A percentile compares a stretch with the other conserved stretches of the same genome.
Conservation (phyloP, 306 rosid species). For the Hippophae rhamnoides region DNA sequence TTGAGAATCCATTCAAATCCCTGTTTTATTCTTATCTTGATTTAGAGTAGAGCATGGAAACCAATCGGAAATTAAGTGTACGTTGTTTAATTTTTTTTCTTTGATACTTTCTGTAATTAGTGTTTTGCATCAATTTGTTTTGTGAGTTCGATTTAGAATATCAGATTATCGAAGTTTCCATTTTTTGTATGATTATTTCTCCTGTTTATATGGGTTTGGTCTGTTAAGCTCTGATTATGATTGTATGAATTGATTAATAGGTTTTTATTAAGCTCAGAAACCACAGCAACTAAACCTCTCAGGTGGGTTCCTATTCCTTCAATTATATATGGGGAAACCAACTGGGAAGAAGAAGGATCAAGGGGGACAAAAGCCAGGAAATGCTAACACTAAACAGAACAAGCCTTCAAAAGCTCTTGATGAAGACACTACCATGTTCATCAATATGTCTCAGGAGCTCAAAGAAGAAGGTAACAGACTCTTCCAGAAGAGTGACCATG, state of each 20-base stretch:
- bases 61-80: too few species aligned
- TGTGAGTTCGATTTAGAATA: too few species aligned
- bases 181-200: not conserved
- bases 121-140: too few species aligned
- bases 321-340: conserved; percentile 63
- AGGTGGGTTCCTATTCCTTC: conserved; percentile 1
- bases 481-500: conserved; percentile 57
- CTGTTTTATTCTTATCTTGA: too few species aligned
- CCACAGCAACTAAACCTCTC: conserved; percentile 21
- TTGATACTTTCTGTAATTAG: too few species aligned
- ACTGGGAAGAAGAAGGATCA: conserved; percentile 60
- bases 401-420: conserved; percentile 49
- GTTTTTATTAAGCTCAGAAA: conserved; percentile 12
- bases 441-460: conserved; percentile 78
- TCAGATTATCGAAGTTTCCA: too few species aligned
- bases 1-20: too few species aligned
- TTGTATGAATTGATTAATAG: conserved; percentile 11
- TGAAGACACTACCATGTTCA: conserved; percentile 77
- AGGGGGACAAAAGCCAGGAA: conserved; percentile 26
- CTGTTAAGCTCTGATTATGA: not conserved
- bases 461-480: conserved; percentile 68
- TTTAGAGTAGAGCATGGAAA: too few species aligned
- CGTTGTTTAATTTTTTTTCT: too few species aligned
- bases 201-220: not conserved
- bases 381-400: conserved; percentile 26